Evolutionary conservation across 148 eudicot genomes (phyloP), one percentile per base, ranked within the genome.

Genomic region (Heliosperma pusillum): DNA sequence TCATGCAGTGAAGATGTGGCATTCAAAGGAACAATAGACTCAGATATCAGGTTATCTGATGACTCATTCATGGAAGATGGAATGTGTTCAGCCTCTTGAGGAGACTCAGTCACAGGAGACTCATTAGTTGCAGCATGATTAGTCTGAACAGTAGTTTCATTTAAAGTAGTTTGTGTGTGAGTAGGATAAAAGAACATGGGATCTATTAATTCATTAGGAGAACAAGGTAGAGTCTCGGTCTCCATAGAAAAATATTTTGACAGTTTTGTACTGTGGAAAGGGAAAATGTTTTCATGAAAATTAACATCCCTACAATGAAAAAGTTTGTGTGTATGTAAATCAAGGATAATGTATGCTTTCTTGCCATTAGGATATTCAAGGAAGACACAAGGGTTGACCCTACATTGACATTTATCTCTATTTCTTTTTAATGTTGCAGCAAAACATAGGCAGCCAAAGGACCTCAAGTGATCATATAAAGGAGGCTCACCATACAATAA

Each of bases 391-490:
- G 69, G 44, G 9, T 29, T 12, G 45, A 20, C 69, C n/a, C 47
- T 30, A 0, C 45, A 44, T 2, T 30, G 11, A 19, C 30, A 66
- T 10, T 66, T 66, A 5, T 16, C 22, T 30, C 45, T 11, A 4
- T 36, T n/a, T 66, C 22, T 15, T 30, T 29, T 66, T 3, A 10
- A 6, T 8, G 69, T 30, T 0, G 69, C 11, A 30, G 10, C 44
- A 66, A 29, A 66, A 33, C 45, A 65, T 10, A 65, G 11, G 44
- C 69, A 65, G 11, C 69, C 69, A 33, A 65, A 65, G 6, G 69
- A 10, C 27, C 25, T 26, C 4, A 65, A 8, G 11, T 65, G 69
- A 4, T 65, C 26, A 65, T 26, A 11, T 26, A 0, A 2, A 9
- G 40, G 69, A 4, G 67, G 3, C 26, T 29, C 19, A 9, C 26